phyloP scores from a whole-genome alignment of 371 early-diverging fungal genomes.

The Apophysomyces sp. region DNA sequence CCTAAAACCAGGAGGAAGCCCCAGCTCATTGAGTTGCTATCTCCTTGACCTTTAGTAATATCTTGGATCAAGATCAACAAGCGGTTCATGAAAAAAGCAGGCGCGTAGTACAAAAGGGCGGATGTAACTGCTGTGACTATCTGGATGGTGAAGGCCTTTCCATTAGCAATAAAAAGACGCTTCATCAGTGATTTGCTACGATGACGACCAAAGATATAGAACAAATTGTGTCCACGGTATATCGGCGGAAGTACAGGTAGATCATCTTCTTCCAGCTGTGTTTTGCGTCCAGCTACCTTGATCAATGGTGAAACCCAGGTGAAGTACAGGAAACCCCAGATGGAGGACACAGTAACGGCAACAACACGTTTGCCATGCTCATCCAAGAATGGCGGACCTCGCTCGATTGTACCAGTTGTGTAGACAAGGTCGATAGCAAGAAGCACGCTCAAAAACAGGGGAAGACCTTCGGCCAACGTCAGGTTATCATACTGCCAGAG shows the following conservation, averaged over 20 bases:
- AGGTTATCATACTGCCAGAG: slow-evolving; percentile 1
- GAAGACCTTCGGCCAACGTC: slow-evolving; percentile 9
- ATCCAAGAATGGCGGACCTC: slow-evolving; percentile 38
- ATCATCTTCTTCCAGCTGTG: slow-evolving; percentile 31
- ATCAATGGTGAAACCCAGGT: slow-evolving; percentile 27
- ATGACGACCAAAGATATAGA: slow-evolving; percentile 16
- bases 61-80: slow-evolving; percentile 22
- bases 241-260: slow-evolving; percentile 30
- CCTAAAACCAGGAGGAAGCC: slow-evolving; percentile 44
- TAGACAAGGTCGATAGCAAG: slow-evolving; percentile 26
- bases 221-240: slow-evolving; percentile 37
- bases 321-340: slow-evolving; percentile 18
- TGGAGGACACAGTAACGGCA: slow-evolving; percentile 12
- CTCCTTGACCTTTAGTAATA: slow-evolving; percentile 13
- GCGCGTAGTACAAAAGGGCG: slow-evolving; percentile 29
- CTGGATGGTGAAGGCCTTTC: slow-evolving; percentile 20
- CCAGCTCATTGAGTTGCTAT: not conserved
- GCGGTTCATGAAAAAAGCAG: slow-evolving; percentile 37
- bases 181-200: not conserved
- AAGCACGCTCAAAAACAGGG: slow-evolving; percentile 13
- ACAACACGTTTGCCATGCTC: slow-evolving; percentile 25
- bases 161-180: slow-evolving; percentile 18
- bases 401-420: slow-evolving; percentile 25
- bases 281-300: slow-evolving; percentile 20
- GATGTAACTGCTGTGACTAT: slow-evolving; percentile 23